Evolutionary conservation across 129 eudicot genomes (phyloP).

Genomic region (Erigeron canadensis): DNA sequence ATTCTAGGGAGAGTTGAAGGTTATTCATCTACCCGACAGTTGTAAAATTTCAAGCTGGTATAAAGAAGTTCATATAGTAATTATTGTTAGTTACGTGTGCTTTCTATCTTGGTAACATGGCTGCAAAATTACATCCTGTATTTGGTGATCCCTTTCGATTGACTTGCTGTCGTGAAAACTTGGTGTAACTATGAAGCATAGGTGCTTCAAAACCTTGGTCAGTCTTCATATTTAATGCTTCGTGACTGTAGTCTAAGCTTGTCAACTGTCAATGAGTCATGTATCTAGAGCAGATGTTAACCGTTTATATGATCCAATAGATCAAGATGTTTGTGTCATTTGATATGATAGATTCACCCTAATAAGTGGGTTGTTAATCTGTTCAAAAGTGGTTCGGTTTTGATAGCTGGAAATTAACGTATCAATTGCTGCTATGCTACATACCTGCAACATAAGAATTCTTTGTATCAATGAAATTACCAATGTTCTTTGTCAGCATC

Average conservation of each 20-base stretch:
- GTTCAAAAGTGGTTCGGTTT: background rate
- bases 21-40: background rate
- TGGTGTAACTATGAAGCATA: background rate
- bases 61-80: too few species aligned
- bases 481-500: background rate
- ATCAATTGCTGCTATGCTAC: background rate
- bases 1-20: conserved; percentile 1
- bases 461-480: background rate
- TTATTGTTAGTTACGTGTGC: too few species aligned
- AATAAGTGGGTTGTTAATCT: background rate
- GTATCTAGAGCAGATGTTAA: background rate
- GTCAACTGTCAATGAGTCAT: background rate
- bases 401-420: background rate
- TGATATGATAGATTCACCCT: background rate
- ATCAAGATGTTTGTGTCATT: background rate
- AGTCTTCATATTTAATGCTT: too few species aligned
- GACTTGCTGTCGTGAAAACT: background rate
- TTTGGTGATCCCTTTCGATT: background rate
- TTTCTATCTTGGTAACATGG: background rate
- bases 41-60: background rate
- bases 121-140: background rate
- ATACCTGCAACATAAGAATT: background rate
- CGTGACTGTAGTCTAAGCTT: background rate
- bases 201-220: too few species aligned
- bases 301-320: background rate